Base-by-base conservation (phyloP, 78 protist species). In the Bigelowiella natans region DNA sequence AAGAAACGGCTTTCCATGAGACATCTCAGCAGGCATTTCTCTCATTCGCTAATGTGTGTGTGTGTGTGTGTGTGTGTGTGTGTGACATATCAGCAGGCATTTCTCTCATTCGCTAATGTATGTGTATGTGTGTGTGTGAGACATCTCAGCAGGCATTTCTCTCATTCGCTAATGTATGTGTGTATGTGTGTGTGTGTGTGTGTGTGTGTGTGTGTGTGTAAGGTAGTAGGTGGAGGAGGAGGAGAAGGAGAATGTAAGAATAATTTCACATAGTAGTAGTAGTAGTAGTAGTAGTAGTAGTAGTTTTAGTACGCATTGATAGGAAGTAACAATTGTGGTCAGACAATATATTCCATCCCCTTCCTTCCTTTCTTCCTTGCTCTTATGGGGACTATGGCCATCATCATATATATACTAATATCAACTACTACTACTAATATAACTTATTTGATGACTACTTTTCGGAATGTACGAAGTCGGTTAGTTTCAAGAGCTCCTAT, bases 1-100 rank as follows among this genome's bases (percentile, higher is more conserved):
- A 1, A 92, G 0, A 30, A 92, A 88, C 7, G 85, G 91, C 51
- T 85, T 34, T 37, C 36, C 36, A 85, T 85, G 7, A 85, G 51
- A 37, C 38, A 37, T 85, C 11, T 85, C 51, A 85, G 36, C 11
- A 28, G 38, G 36, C 87, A 85, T 37, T 26, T 51, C 73, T 7
- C 73, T 7, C 73, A 51, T 51, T 7, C 73, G 73, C 73, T 51
- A 51, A 51, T 51, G 7, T 51, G n/a, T n/a, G n/a, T n/a, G n/a
- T 51, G 73, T 51, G 18, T 51, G 73, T 51, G 73, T 18, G 18
- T 18, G 73, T 18, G 18, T 51, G 73, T 51, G 73, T 51, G 18
- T n/a, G n/a, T n/a, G n/a, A n/a, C n/a, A n/a, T n/a, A n/a, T n/a
- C n/a, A n/a, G n/a, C n/a, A n/a, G n/a, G n/a, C n/a, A n/a, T n/a